Base-by-base conservation (phyloP, 345 rosid species). In the Trapa bicornis region DNA sequence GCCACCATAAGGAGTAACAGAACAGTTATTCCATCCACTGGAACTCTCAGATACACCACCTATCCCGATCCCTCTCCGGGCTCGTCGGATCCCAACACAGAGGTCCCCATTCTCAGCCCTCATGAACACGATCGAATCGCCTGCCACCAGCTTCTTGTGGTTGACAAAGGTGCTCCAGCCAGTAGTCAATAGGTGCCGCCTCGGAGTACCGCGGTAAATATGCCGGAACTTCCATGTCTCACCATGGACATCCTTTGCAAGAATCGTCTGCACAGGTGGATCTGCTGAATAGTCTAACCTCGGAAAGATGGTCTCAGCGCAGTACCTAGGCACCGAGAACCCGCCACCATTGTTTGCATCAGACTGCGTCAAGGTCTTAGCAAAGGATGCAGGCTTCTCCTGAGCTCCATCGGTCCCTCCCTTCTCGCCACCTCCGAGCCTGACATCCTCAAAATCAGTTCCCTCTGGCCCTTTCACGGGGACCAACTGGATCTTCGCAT, bases 281-380 rank as follows among this genome's bases (percentile, higher is more conserved):
- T 88, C 91, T 13, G 82, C 84, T 3, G 81, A 74, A 65, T 84
- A 84, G 74, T 88, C 95, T 80, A 88, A 75, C 36, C 85, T 74
- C 3, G 91, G 95, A 54, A 88, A 88, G 47, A 88, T 88, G 7
- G 91, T 86, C 80, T 88, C 95, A 0, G 95, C 95, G n/a, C 95
- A 88, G 57, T 88, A 88, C 72, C 95, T 77, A 0, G 95, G 95
- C 54, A 88, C 95, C 0, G 95, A 88, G 73, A 88, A 88, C 3
- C 95, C 91, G 1, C 95, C 95, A 13, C 95, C 95, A 62, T 88
- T 88, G 74, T 88, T 88, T 5, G 95, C 95, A 76, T 88, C 95
- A 0, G 95, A 88, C 47, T 86, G 87, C 29, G 89, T 88, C 75
- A 88, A 72, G 12, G 89, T 86, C 76, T 88, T 88, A 3, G 91